Base-by-base conservation (phyloP, 2,329 filamentous ascomycete genomes). In the Trichoderma sp. region DNA sequence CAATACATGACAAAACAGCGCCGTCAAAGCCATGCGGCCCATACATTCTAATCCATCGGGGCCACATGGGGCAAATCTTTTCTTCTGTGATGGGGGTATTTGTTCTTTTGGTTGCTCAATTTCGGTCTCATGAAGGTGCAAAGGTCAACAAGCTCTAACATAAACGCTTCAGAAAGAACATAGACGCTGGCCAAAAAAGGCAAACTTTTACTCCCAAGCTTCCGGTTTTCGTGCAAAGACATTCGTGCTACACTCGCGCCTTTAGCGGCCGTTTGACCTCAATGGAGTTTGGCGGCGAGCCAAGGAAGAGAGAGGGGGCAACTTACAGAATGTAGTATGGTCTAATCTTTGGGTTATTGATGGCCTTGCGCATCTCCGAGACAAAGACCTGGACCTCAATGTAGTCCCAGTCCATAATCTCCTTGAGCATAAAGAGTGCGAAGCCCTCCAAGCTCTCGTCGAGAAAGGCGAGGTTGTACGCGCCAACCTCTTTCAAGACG, bases 371-470 rank as follows among this genome's bases (percentile, higher is more conserved):
- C 78, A 81, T 82, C 35, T 80, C 76, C 18, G 77, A 75, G 2
- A 81, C 75, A 9, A 82, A 80, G 0, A 78, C 62, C 66, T 80
- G 78, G 3, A 80, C 77, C 27, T 80, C 76, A 2, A 72, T 73
- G 27, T 79, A 77, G 18, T 79, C 77, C 81, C 79, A 81, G 18
- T 78, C 77, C 77, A 82, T 78, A 9, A 83, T 75, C 59, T 81
- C 78, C 14, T 76, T 80, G 16, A 82, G 75, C 75, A 83, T 66
- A 41, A 79, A 82, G 24, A 80, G 74, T 3, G 78, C 81, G 41
- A 82, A 80, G 0, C 81, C 81, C 64, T 82, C 81, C 7, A 82
- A 62, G 50, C 81, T 81, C 53, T 80, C 74, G 5, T 81, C 80
- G 71, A 79, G 69, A 24, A 81, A 79, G 8, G 77, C 77, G 11